Percentiles rank a stretch among this genome's conserved stretches.
phyloP scores from a whole-genome alignment of 2,329 filamentous ascomycete species.

The Myriosclerotinia duriaeana region DNA sequence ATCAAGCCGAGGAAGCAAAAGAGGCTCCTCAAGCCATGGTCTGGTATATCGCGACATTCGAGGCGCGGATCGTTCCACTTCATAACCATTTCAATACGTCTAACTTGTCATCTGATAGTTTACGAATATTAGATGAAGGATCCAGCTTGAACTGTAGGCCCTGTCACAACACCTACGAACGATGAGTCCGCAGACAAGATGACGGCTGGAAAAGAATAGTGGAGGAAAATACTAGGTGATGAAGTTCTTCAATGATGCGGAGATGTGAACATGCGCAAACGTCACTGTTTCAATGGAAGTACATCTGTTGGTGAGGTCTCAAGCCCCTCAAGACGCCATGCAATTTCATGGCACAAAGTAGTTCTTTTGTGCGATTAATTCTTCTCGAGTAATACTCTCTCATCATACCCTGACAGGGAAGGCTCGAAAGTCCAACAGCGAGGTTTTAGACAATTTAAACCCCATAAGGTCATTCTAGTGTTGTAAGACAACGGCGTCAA shows the following conservation, averaged over 20 bases:
- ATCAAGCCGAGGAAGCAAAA: neutral
- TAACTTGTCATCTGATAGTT: constrained; percentile 6
- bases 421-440: neutral
- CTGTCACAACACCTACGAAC: neutral
- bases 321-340: constrained; percentile 15
- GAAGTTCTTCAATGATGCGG: constrained; percentile 6
- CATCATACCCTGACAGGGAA: neutral
- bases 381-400: neutral
- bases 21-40: constrained; percentile 2
- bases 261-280: constrained; percentile 5
- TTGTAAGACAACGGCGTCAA: constrained; percentile 9
- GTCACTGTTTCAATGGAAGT: constrained; percentile 10
- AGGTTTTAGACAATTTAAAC: neutral
- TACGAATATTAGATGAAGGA: constrained; percentile 13
- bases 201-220: constrained; percentile 1
- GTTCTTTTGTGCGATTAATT: neutral
- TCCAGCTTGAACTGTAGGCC: constrained; percentile 17
- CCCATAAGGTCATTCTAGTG: constrained; percentile 3
- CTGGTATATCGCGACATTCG: constrained; percentile 11
- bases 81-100: neutral
- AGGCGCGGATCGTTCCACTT: neutral
- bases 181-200: constrained; percentile 1
- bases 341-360: constrained; percentile 17
- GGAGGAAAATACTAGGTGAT: neutral
- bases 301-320: constrained; percentile 16